A percentile compares a stretch with the other conserved stretches of the same genome.
These are phyloP conservation scores for Hypoxylon crocopeplum DNA, from an alignment of 495 filamentous ascomycete species.

Conservation along the genomic window DNA sequence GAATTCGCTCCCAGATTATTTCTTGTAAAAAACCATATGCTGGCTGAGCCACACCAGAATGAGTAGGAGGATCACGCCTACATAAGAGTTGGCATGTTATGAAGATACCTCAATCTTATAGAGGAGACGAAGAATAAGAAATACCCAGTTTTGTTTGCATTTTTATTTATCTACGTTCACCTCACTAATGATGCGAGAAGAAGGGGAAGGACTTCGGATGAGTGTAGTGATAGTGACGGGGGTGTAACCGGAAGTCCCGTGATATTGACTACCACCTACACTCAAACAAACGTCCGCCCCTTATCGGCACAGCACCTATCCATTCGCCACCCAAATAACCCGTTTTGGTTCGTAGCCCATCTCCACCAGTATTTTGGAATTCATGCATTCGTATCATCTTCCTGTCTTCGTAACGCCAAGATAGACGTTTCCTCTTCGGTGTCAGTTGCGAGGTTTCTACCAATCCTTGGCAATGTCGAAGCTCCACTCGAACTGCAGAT, in stretches of 20 bases:
- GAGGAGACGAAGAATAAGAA: slow-evolving; percentile 5
- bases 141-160: slow-evolving; percentile 22
- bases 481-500: slow-evolving; percentile 89
- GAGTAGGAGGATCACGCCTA: neutral
- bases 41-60: neutral
- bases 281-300: too few relatives aligned
- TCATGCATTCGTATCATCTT: neutral
- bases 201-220: slow-evolving; percentile 3
- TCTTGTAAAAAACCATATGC: slow-evolving; percentile 46
- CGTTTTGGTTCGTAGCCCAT: neutral
- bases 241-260: too few relatives aligned
- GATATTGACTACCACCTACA: too few relatives aligned
- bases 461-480: slow-evolving; percentile 97
- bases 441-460: too few relatives aligned
- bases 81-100: neutral
- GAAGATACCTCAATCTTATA: slow-evolving; percentile 19
- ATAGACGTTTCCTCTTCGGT: neutral
- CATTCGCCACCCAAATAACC: too few relatives aligned
- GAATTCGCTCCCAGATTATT: slow-evolving; percentile 62
- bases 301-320: too few relatives aligned
- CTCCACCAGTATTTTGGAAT: slow-evolving; percentile 1
- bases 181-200: neutral
- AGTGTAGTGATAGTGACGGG: too few relatives aligned
- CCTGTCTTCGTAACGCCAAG: neutral
- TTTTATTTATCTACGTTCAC: slow-evolving; percentile 6